These are phyloP conservation scores for Castanea mollissima DNA, from an alignment of 306 rosid species.

Conservation along the genomic window DNA sequence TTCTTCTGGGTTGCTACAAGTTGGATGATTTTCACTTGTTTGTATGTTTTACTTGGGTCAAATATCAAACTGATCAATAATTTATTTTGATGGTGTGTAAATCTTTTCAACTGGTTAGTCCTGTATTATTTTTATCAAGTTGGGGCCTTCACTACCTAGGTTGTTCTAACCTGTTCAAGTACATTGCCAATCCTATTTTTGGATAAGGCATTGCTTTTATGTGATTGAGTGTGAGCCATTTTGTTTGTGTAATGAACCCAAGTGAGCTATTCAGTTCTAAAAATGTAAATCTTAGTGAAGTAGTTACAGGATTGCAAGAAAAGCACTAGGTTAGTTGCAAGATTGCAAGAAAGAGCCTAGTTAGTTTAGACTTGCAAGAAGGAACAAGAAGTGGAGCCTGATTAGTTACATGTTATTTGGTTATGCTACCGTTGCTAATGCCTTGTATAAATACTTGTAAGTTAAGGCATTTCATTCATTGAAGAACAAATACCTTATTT, in stretches of 20 bases:
- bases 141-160: background rate
- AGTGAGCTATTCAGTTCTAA: too few species aligned
- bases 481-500: too few species aligned
- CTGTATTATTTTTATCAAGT: background rate
- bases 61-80: slow-evolving; percentile 8
- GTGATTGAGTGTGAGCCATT: background rate
- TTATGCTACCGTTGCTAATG: too few species aligned
- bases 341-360: too few species aligned
- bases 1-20: background rate
- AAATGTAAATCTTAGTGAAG: too few species aligned
- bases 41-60: background rate
- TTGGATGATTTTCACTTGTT: slow-evolving; percentile 4
- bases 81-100: slow-evolving; percentile 5
- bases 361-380: too few species aligned
- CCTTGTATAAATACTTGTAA: too few species aligned
- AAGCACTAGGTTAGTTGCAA: too few species aligned
- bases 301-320: too few species aligned
- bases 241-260: background rate
- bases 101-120: background rate
- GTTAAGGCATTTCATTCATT: too few species aligned
- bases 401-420: too few species aligned
- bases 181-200: background rate
- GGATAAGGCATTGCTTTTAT: background rate
- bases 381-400: too few species aligned
- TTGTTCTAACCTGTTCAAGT: background rate